A percentile compares a stretch with the other conserved stretches of the same genome.
phyloP scores from a whole-genome alignment of 179 eudicot species.

The Patellifolia procumbens region DNA sequence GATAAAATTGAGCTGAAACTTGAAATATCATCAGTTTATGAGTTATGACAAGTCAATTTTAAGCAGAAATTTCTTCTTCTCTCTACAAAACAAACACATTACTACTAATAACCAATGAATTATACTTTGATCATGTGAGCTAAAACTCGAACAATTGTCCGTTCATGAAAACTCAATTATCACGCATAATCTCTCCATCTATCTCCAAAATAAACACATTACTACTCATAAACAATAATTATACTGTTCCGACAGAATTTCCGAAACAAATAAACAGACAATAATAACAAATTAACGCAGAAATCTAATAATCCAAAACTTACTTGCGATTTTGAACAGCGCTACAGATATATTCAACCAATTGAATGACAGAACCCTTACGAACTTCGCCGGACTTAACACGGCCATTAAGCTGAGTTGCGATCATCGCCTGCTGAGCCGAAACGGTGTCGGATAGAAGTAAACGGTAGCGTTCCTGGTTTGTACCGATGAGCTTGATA shows the following conservation, averaged over 20 bases:
- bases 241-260: neutral
- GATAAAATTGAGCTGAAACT: neutral
- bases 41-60: too few relatives aligned
- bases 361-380: constrained; percentile 78
- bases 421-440: constrained; percentile 75
- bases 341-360: constrained; percentile 82
- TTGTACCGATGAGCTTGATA: constrained; percentile 45
- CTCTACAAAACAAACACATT: too few relatives aligned
- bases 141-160: neutral
- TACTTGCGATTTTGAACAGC: constrained; percentile 76
- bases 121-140: too few relatives aligned
- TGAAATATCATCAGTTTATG: neutral
- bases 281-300: neutral
- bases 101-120: too few relatives aligned
- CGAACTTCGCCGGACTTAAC: constrained; percentile 58
- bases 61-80: too few relatives aligned
- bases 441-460: constrained; percentile 61
- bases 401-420: constrained; percentile 85
- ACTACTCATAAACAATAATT: neutral
- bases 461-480: constrained; percentile 75
- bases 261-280: neutral
- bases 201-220: neutral
- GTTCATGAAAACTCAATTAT: neutral
- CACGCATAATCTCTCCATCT: neutral
- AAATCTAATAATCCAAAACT: neutral